A percentile compares a stretch with the other conserved stretches of the same genome.
phyloP scores from a whole-genome alignment of 2,329 filamentous ascomycete species.

The Lachnum nothofagi region DNA sequence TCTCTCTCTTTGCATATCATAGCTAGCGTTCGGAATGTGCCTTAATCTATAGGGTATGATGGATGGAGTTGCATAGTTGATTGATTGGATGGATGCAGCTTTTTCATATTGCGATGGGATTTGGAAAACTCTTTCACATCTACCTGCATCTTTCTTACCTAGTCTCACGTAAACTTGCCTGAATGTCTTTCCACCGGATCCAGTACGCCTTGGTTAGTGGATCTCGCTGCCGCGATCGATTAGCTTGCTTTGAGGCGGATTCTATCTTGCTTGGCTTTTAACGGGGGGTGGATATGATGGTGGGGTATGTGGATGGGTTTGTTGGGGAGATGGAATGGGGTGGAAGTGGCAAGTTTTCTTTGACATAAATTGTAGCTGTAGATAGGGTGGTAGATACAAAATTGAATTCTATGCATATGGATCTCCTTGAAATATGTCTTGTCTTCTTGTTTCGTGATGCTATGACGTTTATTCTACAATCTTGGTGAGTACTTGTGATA shows the following conservation, averaged over 20 bases:
- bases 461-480: not conserved
- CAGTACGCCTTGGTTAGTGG: conserved; percentile 13
- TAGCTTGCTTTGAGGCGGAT: conserved; percentile 17
- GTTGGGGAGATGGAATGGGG: not conserved
- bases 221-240: conserved; percentile 18
- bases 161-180: conserved; percentile 3
- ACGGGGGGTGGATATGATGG: no score
- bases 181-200: not conserved
- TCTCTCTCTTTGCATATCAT: conserved; percentile 15
- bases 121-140: no score
- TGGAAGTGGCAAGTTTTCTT: not conserved
- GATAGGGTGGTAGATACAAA: conserved; percentile 1
- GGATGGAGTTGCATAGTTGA: conserved; percentile 22
- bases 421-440: not conserved
- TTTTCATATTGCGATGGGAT: conserved; percentile 4
- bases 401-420: not conserved
- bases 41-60: conserved; percentile 4
- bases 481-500: no score
- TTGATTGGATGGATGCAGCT: conserved; percentile 3
- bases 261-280: no score
- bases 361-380: not conserved
- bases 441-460: not conserved
- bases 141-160: no score
- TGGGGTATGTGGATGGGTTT: no score
- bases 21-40: conserved; percentile 13